Conservation (phyloP, 352 stramenopile genomes). For the Vaucheria bursata region DNA sequence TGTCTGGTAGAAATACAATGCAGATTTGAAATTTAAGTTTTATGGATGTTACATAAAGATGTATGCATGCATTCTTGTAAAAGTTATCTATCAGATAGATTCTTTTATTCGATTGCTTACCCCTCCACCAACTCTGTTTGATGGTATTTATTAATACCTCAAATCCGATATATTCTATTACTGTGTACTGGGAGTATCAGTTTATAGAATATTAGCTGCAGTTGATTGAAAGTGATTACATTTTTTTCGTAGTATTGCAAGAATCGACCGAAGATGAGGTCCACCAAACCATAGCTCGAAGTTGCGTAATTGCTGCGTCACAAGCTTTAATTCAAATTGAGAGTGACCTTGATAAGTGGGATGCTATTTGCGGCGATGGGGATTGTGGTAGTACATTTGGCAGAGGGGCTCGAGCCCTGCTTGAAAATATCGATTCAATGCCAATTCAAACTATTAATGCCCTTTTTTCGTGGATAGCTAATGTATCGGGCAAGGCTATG, state of each 20-base stretch:
- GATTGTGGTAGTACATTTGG: constrained; percentile 93
- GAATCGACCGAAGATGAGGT: not conserved
- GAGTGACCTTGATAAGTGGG: constrained; percentile 77
- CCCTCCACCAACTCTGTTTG: not conserved
- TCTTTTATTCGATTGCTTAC: too few species aligned
- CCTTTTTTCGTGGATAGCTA: constrained; percentile 14
- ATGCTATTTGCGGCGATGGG: constrained; percentile 74
- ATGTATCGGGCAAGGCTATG: constrained; percentile 36
- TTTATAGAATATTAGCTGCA: not conserved
- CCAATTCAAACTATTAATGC: constrained; percentile 15
- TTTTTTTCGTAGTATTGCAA: not conserved
- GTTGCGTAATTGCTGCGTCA: constrained; percentile 18
- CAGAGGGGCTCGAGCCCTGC: constrained; percentile 73
- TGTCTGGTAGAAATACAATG: too few species aligned
- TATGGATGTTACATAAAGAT: too few species aligned
- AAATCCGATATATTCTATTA: not conserved
- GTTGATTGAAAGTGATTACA: not conserved
- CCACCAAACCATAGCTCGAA: constrained; percentile 4
- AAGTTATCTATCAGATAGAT: too few species aligned
- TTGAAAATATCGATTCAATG: constrained; percentile 35
- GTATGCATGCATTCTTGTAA: too few species aligned
- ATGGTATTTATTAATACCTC: not conserved
- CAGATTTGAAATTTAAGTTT: too few species aligned
- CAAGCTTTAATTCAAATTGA: constrained; percentile 27
- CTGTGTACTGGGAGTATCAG: not conserved